These are phyloP conservation scores for Keqinozyma sinolaborantium DNA, from an alignment of 1,139 yeast species.

Conservation along the genomic window DNA sequence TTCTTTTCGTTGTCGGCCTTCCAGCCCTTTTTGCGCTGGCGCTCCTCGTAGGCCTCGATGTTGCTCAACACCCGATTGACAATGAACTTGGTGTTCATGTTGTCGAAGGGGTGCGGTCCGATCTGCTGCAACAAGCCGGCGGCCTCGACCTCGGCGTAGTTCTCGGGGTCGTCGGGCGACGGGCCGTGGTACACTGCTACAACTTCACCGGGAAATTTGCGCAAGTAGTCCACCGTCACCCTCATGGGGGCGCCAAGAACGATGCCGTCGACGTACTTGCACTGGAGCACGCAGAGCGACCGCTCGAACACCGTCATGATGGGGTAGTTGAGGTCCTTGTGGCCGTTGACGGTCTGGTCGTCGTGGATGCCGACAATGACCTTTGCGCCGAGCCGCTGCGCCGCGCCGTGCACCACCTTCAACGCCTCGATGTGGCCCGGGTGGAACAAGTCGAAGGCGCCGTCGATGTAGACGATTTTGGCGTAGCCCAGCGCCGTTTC, in stretches of 20 bases:
- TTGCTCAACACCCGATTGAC: conserved; percentile 66
- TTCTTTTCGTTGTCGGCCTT: conserved; percentile 44
- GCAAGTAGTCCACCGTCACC: conserved; percentile 41
- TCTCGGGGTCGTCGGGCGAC: conserved; percentile 36
- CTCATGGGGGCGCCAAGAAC: conserved; percentile 64
- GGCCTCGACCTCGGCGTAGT: conserved; percentile 37
- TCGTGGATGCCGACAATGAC: conserved; percentile 72
- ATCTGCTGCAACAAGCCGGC: conserved; percentile 40
- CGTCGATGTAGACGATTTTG: conserved; percentile 61
- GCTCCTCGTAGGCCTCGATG: conserved; percentile 68
- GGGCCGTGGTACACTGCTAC: conserved; percentile 62
- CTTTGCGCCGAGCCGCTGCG: conserved; percentile 30
- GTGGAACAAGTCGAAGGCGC: conserved; percentile 88
- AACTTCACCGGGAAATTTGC: conserved; percentile 36
- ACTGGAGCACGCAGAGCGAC: conserved; percentile 81
- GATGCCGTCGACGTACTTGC: conserved; percentile 78
- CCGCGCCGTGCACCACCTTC: conserved; percentile 40
- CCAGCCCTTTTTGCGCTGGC: conserved; percentile 79
- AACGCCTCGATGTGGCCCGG: conserved; percentile 87
- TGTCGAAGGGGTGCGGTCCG: conserved; percentile 54
- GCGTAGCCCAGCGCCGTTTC: conserved; percentile 17
- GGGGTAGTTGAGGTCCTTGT: conserved; percentile 70
- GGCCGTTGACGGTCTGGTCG: conserved; percentile 53
- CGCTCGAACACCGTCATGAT: conserved; percentile 88
- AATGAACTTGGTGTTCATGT: conserved; percentile 61